Evolutionary conservation across 805 yeast genomes (phyloP).

Genomic region (Candida ponderosae): DNA sequence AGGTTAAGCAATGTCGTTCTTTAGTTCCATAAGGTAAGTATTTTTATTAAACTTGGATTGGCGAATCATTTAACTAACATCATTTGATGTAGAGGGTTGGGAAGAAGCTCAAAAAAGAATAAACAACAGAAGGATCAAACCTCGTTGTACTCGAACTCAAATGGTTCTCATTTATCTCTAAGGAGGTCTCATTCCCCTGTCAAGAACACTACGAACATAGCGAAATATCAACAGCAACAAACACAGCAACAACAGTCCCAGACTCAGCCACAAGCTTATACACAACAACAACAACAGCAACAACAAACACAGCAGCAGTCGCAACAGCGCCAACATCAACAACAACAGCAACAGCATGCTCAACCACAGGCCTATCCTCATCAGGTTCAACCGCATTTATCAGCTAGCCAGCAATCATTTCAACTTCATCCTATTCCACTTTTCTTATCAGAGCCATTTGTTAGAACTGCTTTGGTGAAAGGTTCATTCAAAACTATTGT

Average conservation of each 20-base stretch:
- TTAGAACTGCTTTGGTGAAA: constrained; percentile 88
- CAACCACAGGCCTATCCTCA: constrained; percentile 7
- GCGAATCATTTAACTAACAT: constrained; percentile 2
- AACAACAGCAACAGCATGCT: constrained; percentile 8
- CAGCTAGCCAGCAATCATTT: constrained; percentile 9
- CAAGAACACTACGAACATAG: constrained; percentile 8
- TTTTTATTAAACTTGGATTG: background rate
- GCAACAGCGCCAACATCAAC: constrained; percentile 16
- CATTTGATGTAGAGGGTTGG: constrained; percentile 38
- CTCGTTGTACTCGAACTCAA: constrained; percentile 29
- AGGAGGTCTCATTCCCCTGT: constrained; percentile 37
- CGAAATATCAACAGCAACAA: constrained; percentile 14
- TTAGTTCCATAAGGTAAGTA: constrained; percentile 24
- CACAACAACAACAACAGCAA: constrained; percentile 3
- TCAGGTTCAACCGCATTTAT: constrained; percentile 3
- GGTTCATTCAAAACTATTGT: constrained; percentile 96
- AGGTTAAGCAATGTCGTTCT: constrained; percentile 26
- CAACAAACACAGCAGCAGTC: constrained; percentile 11
- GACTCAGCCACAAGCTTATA: constrained; percentile 2
- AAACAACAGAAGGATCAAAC: constrained; percentile 26
- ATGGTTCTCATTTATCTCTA: constrained; percentile 39
- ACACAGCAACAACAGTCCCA: constrained; percentile 12
- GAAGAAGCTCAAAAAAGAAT: constrained; percentile 44
- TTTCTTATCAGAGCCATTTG: constrained; percentile 87
- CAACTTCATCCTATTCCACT: constrained; percentile 26